phyloP scores from a whole-genome alignment of 257 asterid genomes.

The Osmanthus fragrans region DNA sequence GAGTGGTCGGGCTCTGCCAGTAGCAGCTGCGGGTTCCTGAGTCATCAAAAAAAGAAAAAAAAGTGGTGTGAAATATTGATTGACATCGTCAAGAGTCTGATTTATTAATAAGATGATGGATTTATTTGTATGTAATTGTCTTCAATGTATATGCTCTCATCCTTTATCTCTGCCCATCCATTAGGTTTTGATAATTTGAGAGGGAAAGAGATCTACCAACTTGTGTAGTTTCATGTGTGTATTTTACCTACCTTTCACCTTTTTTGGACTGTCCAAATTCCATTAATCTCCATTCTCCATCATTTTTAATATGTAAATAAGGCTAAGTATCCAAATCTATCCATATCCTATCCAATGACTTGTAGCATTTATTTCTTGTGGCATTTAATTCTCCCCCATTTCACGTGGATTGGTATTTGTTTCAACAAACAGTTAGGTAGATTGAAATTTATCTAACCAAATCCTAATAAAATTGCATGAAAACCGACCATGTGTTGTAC shows the following conservation, averaged over 20 bases:
- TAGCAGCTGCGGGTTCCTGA: too few species aligned
- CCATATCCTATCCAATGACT: conserved; percentile 8
- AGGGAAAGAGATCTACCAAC: conserved; percentile 32
- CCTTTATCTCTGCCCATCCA: too few species aligned
- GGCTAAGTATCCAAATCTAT: conserved; percentile 5
- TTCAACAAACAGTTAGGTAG: conserved; percentile 7
- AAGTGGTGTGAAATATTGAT: too few species aligned
- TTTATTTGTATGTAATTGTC: not conserved
- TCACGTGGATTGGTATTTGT: not conserved
- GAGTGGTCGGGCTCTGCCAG: too few species aligned
- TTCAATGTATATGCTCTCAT: too few species aligned
- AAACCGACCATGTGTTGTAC: not conserved
- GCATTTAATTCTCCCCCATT: not conserved
- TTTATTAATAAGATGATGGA: not conserved
- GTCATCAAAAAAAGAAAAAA: too few species aligned
- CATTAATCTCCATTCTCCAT: conserved; percentile 47
- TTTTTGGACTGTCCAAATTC: conserved; percentile 38
- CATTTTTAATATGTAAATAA: conserved; percentile 6
- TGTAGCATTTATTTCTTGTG: conserved; percentile 6
- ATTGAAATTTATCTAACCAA: not conserved
- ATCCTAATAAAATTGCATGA: not conserved
- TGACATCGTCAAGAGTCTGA: not conserved
- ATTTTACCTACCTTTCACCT: conserved; percentile 53
- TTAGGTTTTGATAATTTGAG: conserved; percentile 19
- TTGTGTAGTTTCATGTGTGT: conserved; percentile 45